These are phyloP conservation scores for Tirmania nivea DNA, from an alignment of 495 filamentous ascomycete genomes.

Conservation along the genomic window DNA sequence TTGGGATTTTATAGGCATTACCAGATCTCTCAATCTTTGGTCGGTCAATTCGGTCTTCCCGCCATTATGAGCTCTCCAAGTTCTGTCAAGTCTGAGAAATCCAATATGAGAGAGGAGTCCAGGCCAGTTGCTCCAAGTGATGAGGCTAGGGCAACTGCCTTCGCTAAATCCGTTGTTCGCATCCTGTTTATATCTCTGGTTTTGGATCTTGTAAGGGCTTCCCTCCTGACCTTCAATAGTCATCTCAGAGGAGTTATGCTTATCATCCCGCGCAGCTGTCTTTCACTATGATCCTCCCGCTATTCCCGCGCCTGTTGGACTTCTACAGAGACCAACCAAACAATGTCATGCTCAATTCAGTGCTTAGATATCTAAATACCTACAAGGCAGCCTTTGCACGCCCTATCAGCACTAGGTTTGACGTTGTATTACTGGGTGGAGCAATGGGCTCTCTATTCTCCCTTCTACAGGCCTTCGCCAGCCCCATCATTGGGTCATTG, in stretches of 20 bases:
- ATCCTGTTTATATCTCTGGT: conserved; percentile 54
- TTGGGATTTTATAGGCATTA: no score
- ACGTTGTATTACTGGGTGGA: conserved; percentile 88
- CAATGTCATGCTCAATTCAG: conserved; percentile 46
- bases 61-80: neutral
- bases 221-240: conserved; percentile 3
- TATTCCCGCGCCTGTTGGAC: conserved; percentile 81
- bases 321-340: conserved; percentile 53
- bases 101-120: neutral
- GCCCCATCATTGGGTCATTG: conserved; percentile 70
- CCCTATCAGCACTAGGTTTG: conserved; percentile 88
- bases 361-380: conserved; percentile 67
- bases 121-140: conserved; percentile 2
- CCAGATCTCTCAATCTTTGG: no score
- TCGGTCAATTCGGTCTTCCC: no score
- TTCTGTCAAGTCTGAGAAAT: conserved; percentile 4
- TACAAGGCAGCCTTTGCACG: conserved; percentile 89
- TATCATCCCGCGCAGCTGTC: conserved; percentile 34
- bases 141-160: neutral
- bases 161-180: conserved; percentile 61
- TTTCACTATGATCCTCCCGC: conserved; percentile 92
- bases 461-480: conserved; percentile 77
- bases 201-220: conserved; percentile 37
- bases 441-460: conserved; percentile 87
- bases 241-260: neutral